Evolutionary conservation across 352 stramenopile genomes (phyloP).

Genomic region (Phytopythium chamaehyphon): DNA sequence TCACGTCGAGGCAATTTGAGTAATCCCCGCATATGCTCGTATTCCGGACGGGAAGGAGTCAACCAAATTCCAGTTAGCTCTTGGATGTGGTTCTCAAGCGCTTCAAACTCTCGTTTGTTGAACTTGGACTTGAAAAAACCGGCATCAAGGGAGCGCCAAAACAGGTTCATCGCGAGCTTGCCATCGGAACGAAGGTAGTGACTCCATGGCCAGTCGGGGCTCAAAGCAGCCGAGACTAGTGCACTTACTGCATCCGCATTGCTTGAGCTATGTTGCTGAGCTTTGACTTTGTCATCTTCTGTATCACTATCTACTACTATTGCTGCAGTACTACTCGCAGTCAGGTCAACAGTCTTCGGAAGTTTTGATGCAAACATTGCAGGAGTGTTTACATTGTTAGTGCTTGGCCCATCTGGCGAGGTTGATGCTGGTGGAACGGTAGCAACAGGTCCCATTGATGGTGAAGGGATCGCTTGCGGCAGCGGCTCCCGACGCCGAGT

Average conservation of each 20-base stretch:
- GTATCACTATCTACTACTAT: neutral
- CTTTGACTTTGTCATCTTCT: neutral
- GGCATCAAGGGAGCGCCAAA: conserved; percentile 70
- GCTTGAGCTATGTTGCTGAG: neutral
- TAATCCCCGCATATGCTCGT: conserved; percentile 29
- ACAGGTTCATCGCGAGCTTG: conserved; percentile 83
- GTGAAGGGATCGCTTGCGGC: neutral
- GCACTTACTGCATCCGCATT: neutral
- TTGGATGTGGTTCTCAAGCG: conserved; percentile 27
- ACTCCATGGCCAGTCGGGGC: conserved; percentile 70
- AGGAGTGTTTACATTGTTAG: too few species aligned
- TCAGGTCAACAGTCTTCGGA: too few species aligned
- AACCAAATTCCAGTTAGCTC: conserved; percentile 33
- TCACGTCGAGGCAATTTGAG: conserved; percentile 42
- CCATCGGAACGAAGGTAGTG: conserved; percentile 73
- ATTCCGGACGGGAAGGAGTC: conserved; percentile 25
- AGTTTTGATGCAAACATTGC: too few species aligned
- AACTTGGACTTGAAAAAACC: conserved; percentile 59
- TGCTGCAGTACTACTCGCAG: neutral
- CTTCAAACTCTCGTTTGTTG: conserved; percentile 27
- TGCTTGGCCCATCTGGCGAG: too few species aligned
- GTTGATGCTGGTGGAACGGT: too few species aligned
- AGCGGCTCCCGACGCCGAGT: conserved; percentile 21
- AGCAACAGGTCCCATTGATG: neutral
- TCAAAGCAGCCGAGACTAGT: conserved; percentile 15